Evolutionary conservation across 495 filamentous ascomycete species (phyloP).

Genomic region (Aspergillus ellipticus): DNA sequence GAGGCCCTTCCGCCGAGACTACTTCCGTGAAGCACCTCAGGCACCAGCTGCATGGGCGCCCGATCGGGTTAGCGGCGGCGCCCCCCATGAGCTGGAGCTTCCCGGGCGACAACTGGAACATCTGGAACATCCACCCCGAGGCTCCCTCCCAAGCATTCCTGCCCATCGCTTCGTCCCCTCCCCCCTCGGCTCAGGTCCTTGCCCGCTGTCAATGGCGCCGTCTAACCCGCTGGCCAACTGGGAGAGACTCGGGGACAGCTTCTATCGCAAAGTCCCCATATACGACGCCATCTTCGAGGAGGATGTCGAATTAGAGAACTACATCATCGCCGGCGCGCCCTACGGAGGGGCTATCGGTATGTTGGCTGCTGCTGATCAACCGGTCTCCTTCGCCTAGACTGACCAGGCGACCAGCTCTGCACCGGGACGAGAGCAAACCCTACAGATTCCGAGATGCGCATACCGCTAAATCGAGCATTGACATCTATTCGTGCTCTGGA

Average conservation of each 20-base stretch:
- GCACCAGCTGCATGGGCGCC: neutral
- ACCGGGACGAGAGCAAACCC: conserved; percentile 84
- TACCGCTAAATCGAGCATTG: conserved; percentile 76
- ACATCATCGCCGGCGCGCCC: conserved; percentile 87
- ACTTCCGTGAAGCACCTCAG: neutral
- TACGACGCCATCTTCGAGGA: conserved; percentile 90
- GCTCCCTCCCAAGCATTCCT: conserved; percentile 1
- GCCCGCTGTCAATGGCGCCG: conserved; percentile 32
- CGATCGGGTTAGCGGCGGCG: conserved; percentile 15
- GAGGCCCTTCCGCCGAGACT: neutral
- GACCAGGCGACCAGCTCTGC: conserved; percentile 59
- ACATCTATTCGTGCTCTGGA: conserved; percentile 90
- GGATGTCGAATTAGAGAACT: conserved; percentile 92
- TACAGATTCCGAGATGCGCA: conserved; percentile 68
- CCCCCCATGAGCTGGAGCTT: conserved; percentile 18
- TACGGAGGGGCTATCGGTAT: conserved; percentile 90
- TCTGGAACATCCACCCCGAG: conserved; percentile 26
- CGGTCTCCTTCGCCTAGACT: conserved; percentile 1
- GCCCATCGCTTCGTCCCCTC: neutral
- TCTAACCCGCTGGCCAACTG: conserved; percentile 79
- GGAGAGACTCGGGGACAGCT: conserved; percentile 86
- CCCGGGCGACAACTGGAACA: conserved; percentile 13
- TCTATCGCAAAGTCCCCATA: conserved; percentile 88
- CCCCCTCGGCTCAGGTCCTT: neutral
- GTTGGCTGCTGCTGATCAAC: conserved; percentile 10